Evolutionary conservation across 78 protist species (phyloP).

Genomic region (Polysphondylium violaceum): DNA sequence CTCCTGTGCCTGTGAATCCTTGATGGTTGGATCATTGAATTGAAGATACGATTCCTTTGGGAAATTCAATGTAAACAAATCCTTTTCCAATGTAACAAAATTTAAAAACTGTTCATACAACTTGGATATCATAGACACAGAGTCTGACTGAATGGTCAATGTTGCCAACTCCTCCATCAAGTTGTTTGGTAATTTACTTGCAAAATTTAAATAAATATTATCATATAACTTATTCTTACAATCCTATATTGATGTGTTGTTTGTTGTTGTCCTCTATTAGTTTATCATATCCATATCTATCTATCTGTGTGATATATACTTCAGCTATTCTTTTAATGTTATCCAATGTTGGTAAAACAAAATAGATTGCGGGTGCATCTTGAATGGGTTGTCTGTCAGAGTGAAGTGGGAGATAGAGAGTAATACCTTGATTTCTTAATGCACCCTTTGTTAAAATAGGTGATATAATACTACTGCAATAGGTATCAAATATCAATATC

Average conservation of each 20-base stretch:
- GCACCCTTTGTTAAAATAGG: slow-evolving; percentile 91
- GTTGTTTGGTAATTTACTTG: slow-evolving; percentile 79
- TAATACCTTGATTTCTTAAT: slow-evolving; percentile 91
- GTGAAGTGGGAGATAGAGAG: slow-evolving; percentile 83
- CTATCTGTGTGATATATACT: not conserved
- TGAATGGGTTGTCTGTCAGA: slow-evolving; percentile 89
- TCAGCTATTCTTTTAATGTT: slow-evolving; percentile 86
- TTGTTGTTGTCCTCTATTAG: not conserved
- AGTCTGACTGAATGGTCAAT: slow-evolving; percentile 75
- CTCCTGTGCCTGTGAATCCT: slow-evolving; percentile 75
- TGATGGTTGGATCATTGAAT: slow-evolving; percentile 59
- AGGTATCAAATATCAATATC: slow-evolving; percentile 82
- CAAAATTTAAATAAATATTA: slow-evolving; percentile 87
- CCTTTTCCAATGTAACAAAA: slow-evolving; percentile 87
- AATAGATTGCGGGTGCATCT: slow-evolving; percentile 96
- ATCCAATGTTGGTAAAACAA: slow-evolving; percentile 90
- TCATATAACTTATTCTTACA: slow-evolving; percentile 88
- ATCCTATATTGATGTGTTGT: slow-evolving; percentile 52
- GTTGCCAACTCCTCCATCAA: slow-evolving; percentile 90
- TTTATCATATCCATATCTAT: not conserved
- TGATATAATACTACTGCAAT: slow-evolving; percentile 85
- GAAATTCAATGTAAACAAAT: slow-evolving; percentile 80
- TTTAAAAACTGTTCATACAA: slow-evolving; percentile 91
- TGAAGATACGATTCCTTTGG: slow-evolving; percentile 53
- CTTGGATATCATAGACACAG: slow-evolving; percentile 52